Evolutionary conservation across 768 basidiomycete species (phyloP), one percentile per base, ranked within the genome.

Genomic region (Auricularia auricula-judae): DNA sequence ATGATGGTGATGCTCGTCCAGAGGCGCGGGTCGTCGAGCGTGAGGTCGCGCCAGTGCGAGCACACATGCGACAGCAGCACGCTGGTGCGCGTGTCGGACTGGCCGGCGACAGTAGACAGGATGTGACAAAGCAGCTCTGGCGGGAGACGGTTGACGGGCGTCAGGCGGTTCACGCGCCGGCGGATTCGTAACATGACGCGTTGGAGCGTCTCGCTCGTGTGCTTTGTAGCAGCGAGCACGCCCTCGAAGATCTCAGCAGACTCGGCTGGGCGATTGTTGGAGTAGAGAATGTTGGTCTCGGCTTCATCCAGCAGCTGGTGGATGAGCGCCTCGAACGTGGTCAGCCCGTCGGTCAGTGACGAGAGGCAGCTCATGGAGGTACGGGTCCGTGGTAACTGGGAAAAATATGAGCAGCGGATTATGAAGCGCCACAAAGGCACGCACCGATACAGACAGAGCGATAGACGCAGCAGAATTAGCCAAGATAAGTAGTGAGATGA

Each of bases 1-100:
- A 35, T 59, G 56, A 59, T 59, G 8, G 56, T 33, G 23, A 59
- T 59, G 56, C 34, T 59, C 29, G 29, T 29, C 64, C 64, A 65
- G 36, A 65, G 61, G 18, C 60, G 39, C 33, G 60, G 59, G 34
- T 36, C 23, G 29, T 61, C 39, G 33, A 61, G 64, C 21, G 64
- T 36, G 21, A 65, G 29, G 10, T 56, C 42, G n/a, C 66, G 63
- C 66, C 66, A 66, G 36, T 44, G 35, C 33, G 36, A 33, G 36
- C 63, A 66, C 1, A 66, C 66, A 33, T 66, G 66, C 8, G 64
- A 65, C 3, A 60, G 33, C 12, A 23, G 23, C 56, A 59, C 75
- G 29, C 56, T 35, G 10, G 18, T 51, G 47, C 21, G 14, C 23
- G 34, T 14, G 23, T 4, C 14, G 1, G 23, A 21, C 56, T 59